Base-by-base conservation (phyloP, 2,329 filamentous ascomycete species). In the Eutypa lata region DNA sequence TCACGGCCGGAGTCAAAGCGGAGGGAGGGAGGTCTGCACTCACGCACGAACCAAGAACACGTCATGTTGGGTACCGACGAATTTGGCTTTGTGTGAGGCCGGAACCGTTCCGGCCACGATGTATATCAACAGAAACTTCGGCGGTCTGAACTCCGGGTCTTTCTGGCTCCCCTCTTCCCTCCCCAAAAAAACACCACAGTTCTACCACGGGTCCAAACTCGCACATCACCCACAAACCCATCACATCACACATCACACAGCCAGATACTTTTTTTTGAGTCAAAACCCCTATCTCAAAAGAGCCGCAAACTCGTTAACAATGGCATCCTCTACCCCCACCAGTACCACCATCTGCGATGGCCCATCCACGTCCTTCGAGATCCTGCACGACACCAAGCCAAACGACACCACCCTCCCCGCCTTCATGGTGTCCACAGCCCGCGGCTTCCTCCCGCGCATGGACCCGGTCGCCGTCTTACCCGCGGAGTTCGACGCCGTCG, bases 341-440 rank as follows among this genome's bases (percentile, higher is more conserved):
- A 18, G 28, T 24, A n/a, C 40, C 16, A 33, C 38, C 13, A n/a
- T 19, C 65, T 65, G 61, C 48, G n/a, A n/a, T n/a, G n/a, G n/a
- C 65, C 21, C 56, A 64, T 47, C 62, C 62, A 21, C 63, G 7
- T 65, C 68, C 53, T 89, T 89, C 68, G 72, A 77, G 51, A 81
- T 90, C 71, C 76, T 90, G 43, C 73, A 77, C 52, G 86, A 88
- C 72, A 80, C 83, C 53, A 76, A 72, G 66, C 83, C 84, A 1
- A 70, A 84, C 54, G 84, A 89, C 69, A 79, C 67, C 51, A 79
- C 83, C 43, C 75, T 90, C 26, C 86, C 86, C 6, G 83, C 88
- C 61, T 92, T 92, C 76, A 90, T 90, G 83, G 88, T 91, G 38
- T 90, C 88, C 44, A 90, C 84, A 21, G 81, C 83, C 3, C 78